Evolutionary conservation across 495 filamentous ascomycete genomes (phyloP).

Genomic region (Aspergillus nanangensis): DNA sequence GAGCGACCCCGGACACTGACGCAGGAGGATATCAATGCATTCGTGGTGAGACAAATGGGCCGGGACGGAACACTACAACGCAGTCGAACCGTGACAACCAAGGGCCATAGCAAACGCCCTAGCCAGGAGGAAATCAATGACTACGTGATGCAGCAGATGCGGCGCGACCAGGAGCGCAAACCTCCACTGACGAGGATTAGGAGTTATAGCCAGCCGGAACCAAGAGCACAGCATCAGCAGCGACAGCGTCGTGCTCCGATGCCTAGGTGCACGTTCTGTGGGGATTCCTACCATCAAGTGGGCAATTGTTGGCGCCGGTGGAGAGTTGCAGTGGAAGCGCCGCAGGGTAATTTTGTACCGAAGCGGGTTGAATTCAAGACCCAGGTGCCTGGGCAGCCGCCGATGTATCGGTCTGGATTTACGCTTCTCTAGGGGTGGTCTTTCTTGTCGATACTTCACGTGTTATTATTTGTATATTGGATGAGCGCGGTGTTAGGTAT

Average conservation of each 20-base stretch:
- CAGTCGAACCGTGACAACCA: constrained; percentile 1
- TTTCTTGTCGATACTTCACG: too few relatives aligned
- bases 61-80: constrained; percentile 4
- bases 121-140: constrained; percentile 32
- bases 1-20: constrained; percentile 5
- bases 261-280: constrained; percentile 20
- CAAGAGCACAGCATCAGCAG: constrained; percentile 3
- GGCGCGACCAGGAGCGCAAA: constrained; percentile 19
- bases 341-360: constrained; percentile 17
- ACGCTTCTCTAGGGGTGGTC: constrained; percentile 11
- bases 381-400: constrained; percentile 16
- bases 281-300: constrained; percentile 14
- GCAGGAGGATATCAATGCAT: constrained; percentile 25
- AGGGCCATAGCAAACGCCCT: constrained; percentile 20
- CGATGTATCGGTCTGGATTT: constrained; percentile 22
- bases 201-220: constrained; percentile 23
- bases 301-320: constrained; percentile 22
- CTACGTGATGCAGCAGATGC: constrained; percentile 28
- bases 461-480: background rate
- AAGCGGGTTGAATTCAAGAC: constrained; percentile 20
- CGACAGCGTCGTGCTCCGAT: background rate
- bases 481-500: background rate
- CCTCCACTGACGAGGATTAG: constrained; percentile 10
- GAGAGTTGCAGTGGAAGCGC: constrained; percentile 22
- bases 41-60: constrained; percentile 23